Evolutionary conservation across 1,284 basidiomycete genomes (phyloP).

Genomic region (Dichomitus squalens): DNA sequence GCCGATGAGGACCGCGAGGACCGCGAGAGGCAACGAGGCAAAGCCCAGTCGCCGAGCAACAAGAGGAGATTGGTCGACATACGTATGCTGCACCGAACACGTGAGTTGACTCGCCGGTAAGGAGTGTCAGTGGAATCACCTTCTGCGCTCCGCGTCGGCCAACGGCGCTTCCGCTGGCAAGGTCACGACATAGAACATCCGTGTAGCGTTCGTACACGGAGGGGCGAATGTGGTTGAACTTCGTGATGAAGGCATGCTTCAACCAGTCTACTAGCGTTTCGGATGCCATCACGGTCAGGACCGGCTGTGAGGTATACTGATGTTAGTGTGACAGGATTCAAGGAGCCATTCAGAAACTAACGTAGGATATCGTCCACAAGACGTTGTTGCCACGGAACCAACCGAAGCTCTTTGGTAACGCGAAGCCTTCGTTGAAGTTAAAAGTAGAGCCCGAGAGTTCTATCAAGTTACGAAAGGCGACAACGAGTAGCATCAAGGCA

Average conservation of each 20-base stretch:
- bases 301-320: slow-evolving; percentile 59
- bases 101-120: background rate
- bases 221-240: slow-evolving; percentile 95
- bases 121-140: slow-evolving; percentile 37
- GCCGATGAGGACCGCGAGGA: slow-evolving; percentile 87
- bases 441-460: slow-evolving; percentile 92
- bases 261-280: slow-evolving; percentile 99
- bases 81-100: slow-evolving; percentile 61
- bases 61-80: slow-evolving; percentile 95
- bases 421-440: slow-evolving; percentile 69
- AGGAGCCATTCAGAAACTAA: slow-evolving; percentile 31
- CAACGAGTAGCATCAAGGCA: slow-evolving; percentile 87
- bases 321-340: background rate
- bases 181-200: slow-evolving; percentile 94
- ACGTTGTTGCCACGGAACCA: slow-evolving; percentile 81
- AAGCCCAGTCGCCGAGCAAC: slow-evolving; percentile 95
- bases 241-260: slow-evolving; percentile 99
- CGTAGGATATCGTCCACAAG: slow-evolving; percentile 90
- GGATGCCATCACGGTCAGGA: slow-evolving; percentile 87
- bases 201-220: slow-evolving; percentile 95
- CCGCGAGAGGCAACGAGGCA: slow-evolving; percentile 89
- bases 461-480: slow-evolving; percentile 94
- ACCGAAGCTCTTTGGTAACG: slow-evolving; percentile 84
- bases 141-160: slow-evolving; percentile 70
- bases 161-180: slow-evolving; percentile 80